These are phyloP conservation scores for Penicillium concentricum DNA, from an alignment of 2,329 filamentous ascomycete genomes.

Conservation along the genomic window DNA sequence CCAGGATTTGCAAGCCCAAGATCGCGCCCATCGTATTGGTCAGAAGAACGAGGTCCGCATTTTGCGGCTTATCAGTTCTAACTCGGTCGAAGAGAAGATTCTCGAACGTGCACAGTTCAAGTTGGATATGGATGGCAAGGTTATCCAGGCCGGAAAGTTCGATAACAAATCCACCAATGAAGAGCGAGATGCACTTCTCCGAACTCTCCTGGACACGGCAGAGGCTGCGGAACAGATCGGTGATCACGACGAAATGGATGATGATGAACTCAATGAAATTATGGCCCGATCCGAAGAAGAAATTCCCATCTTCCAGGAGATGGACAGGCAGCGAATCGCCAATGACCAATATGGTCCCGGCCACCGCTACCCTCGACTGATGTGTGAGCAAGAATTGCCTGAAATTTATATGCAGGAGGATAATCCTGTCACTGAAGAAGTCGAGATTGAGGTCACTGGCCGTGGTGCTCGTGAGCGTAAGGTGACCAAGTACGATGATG, in stretches of 20 bases:
- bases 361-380: slow-evolving; percentile 72
- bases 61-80: slow-evolving; percentile 89
- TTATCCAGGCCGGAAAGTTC: slow-evolving; percentile 98
- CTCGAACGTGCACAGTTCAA: slow-evolving; percentile 95
- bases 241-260: slow-evolving; percentile 96
- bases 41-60: slow-evolving; percentile 99
- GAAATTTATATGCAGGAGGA: slow-evolving; percentile 92
- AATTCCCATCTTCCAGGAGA: slow-evolving; percentile 71
- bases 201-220: slow-evolving; percentile 83
- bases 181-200: slow-evolving; percentile 93
- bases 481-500: slow-evolving; percentile 92
- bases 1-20: slow-evolving; percentile 97
- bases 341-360: slow-evolving; percentile 69
- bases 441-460: slow-evolving; percentile 70
- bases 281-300: slow-evolving; percentile 87
- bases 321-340: slow-evolving; percentile 72
- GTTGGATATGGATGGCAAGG: slow-evolving; percentile 98
- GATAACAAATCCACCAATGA: slow-evolving; percentile 99
- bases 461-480: slow-evolving; percentile 94
- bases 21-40: slow-evolving; percentile 99
- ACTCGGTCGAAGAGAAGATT: slow-evolving; percentile 98
- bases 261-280: slow-evolving; percentile 93
- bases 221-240: slow-evolving; percentile 68
- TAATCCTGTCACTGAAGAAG: slow-evolving; percentile 74
- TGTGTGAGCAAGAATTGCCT: slow-evolving; percentile 83